Conservation (phyloP, 495 filamentous ascomycete species). For the Aspergillus steynii region DNA sequence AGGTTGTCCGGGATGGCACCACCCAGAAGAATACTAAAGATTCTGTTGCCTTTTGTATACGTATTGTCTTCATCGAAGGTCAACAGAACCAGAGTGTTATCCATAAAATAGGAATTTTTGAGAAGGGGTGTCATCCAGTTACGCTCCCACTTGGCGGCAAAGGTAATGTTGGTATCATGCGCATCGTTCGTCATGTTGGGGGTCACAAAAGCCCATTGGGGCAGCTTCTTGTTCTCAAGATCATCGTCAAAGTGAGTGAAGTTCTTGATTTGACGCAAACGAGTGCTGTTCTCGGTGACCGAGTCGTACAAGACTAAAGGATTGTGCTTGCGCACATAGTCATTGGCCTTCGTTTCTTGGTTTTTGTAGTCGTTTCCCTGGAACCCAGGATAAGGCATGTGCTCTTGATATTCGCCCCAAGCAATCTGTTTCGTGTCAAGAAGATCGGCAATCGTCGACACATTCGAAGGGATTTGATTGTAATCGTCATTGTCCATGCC, state of each 20-base stretch:
- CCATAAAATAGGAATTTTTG: constrained; percentile 62
- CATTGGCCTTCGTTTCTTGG: constrained; percentile 51
- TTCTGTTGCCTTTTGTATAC: constrained; percentile 55
- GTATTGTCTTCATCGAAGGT: constrained; percentile 68
- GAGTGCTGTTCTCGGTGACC: constrained; percentile 53
- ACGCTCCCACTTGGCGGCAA: constrained; percentile 58
- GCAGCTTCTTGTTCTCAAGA: constrained; percentile 55
- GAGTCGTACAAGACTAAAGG: constrained; percentile 61
- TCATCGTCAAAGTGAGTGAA: constrained; percentile 63
- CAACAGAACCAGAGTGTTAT: constrained; percentile 66
- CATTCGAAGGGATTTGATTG: constrained; percentile 54
- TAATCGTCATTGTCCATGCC: constrained; percentile 70
- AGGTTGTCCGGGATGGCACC: constrained; percentile 58
- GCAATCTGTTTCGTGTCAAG: constrained; percentile 66
- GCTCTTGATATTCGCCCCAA: constrained; percentile 72
- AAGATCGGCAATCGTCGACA: constrained; percentile 68
- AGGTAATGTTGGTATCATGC: constrained; percentile 66
- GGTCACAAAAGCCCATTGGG: constrained; percentile 74
- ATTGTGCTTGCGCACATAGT: constrained; percentile 82
- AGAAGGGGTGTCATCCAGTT: constrained; percentile 63
- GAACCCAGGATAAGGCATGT: constrained; percentile 68
- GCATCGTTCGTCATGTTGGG: constrained; percentile 77
- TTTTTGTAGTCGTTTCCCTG: constrained; percentile 58
- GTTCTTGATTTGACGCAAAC: constrained; percentile 66
- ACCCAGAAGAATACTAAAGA: constrained; percentile 66